Evolutionary conservation across 495 filamentous ascomycete species (phyloP), one percentile per base, ranked within the genome.

Genomic region (Durotheca rogersii): DNA sequence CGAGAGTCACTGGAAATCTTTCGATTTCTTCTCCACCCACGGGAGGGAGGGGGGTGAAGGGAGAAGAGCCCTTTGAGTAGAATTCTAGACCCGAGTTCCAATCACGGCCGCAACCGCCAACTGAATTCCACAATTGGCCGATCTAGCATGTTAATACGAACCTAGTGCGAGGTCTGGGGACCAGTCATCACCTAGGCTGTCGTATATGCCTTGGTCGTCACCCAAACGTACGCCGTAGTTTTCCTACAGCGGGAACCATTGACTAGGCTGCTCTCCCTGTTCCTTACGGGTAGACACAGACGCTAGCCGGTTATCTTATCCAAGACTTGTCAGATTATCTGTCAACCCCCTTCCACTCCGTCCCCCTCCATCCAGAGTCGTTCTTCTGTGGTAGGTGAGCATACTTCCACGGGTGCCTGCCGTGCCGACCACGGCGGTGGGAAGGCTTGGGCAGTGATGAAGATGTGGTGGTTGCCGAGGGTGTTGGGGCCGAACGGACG

Each of bases 231-330:
- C 27, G 36, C 25, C 21, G 14, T 34, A 41, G 50, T 50, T 50
- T 50, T 50, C 56, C 49, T 51, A 41, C 56, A 50, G 23, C 32
- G 35, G 36, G 38, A 48, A 47, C 52, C 47, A 33, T 41, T 35
- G 52, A 29, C 47, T 47, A 55, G 52, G 52, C 52, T 46, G 43
- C 52, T 53, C 61, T 62, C 65, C 55, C 60, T 61, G 67, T 70
- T 66, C 66, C 66, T 67, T 58, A 54, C 52, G 64, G 60, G 57
- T 58, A 57, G 34, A 57, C 48, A 48, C 46, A 47, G 55, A 53
- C 30, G 43, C 40, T 40, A 47, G 46, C 40, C 19, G 39, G 47
- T 39, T 34, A 60, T 56, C n/a, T 72, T 67, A 61, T 62, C 61
- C 50, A 43, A 48, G 58, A n/a, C n/a, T n/a, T n/a, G n/a, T n/a